A percentile compares a stretch with the other conserved stretches of the same genome.
Conservation (phyloP, 192 early-diverging fungal species). For the Podila clonocystis region DNA sequence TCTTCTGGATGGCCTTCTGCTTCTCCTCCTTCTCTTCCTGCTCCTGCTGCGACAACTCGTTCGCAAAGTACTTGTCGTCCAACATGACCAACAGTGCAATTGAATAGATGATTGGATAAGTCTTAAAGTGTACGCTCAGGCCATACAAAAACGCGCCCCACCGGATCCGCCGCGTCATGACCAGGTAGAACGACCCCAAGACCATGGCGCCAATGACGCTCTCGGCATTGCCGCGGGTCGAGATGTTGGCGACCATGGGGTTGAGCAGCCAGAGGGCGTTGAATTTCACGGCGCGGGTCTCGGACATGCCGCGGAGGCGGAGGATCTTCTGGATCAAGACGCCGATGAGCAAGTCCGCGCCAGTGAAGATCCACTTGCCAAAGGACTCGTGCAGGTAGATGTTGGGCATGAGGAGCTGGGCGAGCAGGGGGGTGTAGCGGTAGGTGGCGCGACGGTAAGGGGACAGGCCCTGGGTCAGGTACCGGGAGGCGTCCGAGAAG, state of each 20-base stretch:
- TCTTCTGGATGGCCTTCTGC: background rate
- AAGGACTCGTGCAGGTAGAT: constrained; percentile 76
- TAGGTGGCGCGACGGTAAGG: constrained; percentile 95
- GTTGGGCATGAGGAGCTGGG: constrained; percentile 88
- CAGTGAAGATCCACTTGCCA: constrained; percentile 94
- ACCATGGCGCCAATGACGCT: constrained; percentile 84
- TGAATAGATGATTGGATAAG: constrained; percentile 97
- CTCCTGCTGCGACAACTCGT: constrained; percentile 8
- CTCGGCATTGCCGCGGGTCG: constrained; percentile 95
- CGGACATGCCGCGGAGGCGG: constrained; percentile 62
- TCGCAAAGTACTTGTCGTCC: constrained; percentile 53
- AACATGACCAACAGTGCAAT: constrained; percentile 81
- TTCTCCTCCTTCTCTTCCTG: constrained; percentile 21
- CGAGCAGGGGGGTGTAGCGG: constrained; percentile 97
- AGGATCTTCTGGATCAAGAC: constrained; percentile 68
- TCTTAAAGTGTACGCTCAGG: constrained; percentile 94
- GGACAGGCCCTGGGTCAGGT: constrained; percentile 73
- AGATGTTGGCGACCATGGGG: constrained; percentile 96
- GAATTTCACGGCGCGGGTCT: constrained; percentile 59
- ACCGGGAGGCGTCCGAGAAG: constrained; percentile 92
- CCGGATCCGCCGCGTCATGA: constrained; percentile 63
- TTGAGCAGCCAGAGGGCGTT: constrained; percentile 89
- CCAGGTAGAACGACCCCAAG: constrained; percentile 76
- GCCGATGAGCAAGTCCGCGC: constrained; percentile 83
- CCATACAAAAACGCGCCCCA: constrained; percentile 83